Percentiles rank a stretch among this genome's conserved stretches.
phyloP scores from a whole-genome alignment of 805 yeast genomes.

The Nakazawaea populi region DNA sequence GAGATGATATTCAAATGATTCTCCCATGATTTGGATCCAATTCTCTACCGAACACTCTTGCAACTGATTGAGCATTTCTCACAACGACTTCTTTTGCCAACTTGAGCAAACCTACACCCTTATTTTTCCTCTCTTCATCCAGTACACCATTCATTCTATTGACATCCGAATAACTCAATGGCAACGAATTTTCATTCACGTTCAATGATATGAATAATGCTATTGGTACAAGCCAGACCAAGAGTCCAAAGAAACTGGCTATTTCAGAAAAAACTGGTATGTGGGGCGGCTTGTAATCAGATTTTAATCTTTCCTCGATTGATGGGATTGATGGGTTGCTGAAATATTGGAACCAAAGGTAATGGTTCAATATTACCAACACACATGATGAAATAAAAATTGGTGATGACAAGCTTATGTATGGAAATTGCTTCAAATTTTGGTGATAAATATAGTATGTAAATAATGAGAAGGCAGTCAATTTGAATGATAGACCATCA shows the following conservation, averaged over 20 bases:
- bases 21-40: slow-evolving; percentile 52
- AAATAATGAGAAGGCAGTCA: slow-evolving; percentile 59
- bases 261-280: slow-evolving; percentile 84
- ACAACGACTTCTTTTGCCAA: slow-evolving; percentile 51
- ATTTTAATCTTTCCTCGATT: slow-evolving; percentile 48
- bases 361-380: slow-evolving; percentile 75
- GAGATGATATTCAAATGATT: slow-evolving; percentile 25
- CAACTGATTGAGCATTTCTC: slow-evolving; percentile 36
- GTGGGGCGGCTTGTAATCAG: slow-evolving; percentile 56
- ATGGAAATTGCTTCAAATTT: slow-evolving; percentile 79
- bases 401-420: slow-evolving; percentile 68
- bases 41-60: slow-evolving; percentile 61
- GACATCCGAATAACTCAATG: slow-evolving; percentile 31
- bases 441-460: slow-evolving; percentile 72
- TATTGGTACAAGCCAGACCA: slow-evolving; percentile 93
- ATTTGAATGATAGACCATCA: slow-evolving; percentile 74
- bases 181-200: slow-evolving; percentile 86
- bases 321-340: slow-evolving; percentile 69
- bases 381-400: slow-evolving; percentile 65
- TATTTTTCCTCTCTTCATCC: slow-evolving; percentile 26
- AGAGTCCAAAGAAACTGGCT: slow-evolving; percentile 90
- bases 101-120: slow-evolving; percentile 64
- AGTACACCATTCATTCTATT: slow-evolving; percentile 24
- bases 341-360: slow-evolving; percentile 85
- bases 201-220: slow-evolving; percentile 85